Percentiles rank a stretch among this genome's conserved stretches.
phyloP scores from a whole-genome alignment of 371 early-diverging fungal species.

The Coemansia sp. region DNA sequence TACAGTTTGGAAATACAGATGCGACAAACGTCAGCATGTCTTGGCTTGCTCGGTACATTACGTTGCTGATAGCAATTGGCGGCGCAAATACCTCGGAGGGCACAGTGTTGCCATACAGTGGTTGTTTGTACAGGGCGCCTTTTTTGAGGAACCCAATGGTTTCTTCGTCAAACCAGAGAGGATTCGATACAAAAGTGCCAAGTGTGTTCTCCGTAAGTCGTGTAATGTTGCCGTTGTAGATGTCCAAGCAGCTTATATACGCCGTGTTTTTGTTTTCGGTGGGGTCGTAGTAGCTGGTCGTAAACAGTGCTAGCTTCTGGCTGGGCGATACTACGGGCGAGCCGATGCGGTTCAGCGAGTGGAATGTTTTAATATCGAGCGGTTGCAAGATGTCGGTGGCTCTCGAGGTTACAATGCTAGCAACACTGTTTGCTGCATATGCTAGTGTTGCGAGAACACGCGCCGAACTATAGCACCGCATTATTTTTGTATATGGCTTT shows the following conservation, averaged over 20 bases:
- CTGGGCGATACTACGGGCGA: conserved; percentile 41
- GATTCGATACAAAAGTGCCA: conserved; percentile 17
- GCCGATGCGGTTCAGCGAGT: conserved; percentile 36
- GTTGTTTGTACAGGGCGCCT: conserved; percentile 37
- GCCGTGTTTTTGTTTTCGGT: conserved; percentile 13
- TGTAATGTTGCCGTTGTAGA: conserved; percentile 20
- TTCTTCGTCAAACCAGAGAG: conserved; percentile 36
- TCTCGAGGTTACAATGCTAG: conserved; percentile 18
- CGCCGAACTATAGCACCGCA: neutral
- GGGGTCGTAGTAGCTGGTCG: conserved; percentile 17
- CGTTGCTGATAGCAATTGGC: conserved; percentile 23
- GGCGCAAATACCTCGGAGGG: conserved; percentile 25
- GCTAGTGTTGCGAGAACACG: conserved; percentile 2
- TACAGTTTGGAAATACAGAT: conserved; percentile 24
- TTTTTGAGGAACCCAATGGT: conserved; percentile 30
- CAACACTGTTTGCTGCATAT: conserved; percentile 12
- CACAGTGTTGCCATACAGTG: conserved; percentile 7
- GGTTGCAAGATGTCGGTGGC: conserved; percentile 35
- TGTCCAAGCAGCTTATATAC: conserved; percentile 29
- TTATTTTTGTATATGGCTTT: neutral
- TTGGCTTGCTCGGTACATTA: conserved; percentile 14
- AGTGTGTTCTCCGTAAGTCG: conserved; percentile 22
- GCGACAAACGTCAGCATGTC: conserved; percentile 29
- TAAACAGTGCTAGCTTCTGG: conserved; percentile 26
- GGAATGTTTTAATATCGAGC: conserved; percentile 24